Base-by-base conservation (phyloP, 768 basidiomycete genomes). In the Lentinula edodes region DNA sequence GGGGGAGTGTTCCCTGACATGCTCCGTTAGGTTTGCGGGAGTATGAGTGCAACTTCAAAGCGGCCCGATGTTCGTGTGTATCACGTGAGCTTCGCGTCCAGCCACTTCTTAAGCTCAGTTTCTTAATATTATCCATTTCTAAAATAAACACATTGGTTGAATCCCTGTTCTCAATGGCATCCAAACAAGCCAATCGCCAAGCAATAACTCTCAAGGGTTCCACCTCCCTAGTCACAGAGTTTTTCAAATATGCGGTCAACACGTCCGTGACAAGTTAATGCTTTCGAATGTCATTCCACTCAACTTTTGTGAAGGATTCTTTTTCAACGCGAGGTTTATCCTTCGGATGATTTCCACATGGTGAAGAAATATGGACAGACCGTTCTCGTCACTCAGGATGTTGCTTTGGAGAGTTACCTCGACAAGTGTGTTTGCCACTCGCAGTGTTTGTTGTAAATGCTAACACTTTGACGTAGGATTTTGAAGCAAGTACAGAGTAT, bases 231-330 rank as follows among this genome's bases (percentile, higher is more conserved):
- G 96, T 98, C 61, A 96, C 94, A 0, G 97, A 99, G 68, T 98
- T 99, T 81, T 98, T 99, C 82, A 98, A 98, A 78, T 98, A 95
- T 74, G 91, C 93, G n/a, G 93, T 94, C 66, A 97, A 97, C 78
- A 95, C 90, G 94, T 95, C 69, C 65, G 91, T 80, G 18, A 39
- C 9, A 16, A 35, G 2, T 35, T 16, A 32, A 9, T 45, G 18
- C 18, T 23, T 55, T 10, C 15, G 35, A 36, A 48, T 35, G 6
- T 13, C 32, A 28, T 34, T 34, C n/a, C 41, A 23, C 55, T 52
- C 50, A 52, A 42, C 39, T 34, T 39, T 42, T 58, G 10, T 45
- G 50, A 70, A 97, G 94, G 15, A 96, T 98, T 68, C 78, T 99
- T 58, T 99, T 96, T 75, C 95, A 98, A 76, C 83, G 97, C 48